These are phyloP conservation scores for Fusarium staphyleae DNA, from an alignment of 2,329 filamentous ascomycete species.

Conservation along the genomic window DNA sequence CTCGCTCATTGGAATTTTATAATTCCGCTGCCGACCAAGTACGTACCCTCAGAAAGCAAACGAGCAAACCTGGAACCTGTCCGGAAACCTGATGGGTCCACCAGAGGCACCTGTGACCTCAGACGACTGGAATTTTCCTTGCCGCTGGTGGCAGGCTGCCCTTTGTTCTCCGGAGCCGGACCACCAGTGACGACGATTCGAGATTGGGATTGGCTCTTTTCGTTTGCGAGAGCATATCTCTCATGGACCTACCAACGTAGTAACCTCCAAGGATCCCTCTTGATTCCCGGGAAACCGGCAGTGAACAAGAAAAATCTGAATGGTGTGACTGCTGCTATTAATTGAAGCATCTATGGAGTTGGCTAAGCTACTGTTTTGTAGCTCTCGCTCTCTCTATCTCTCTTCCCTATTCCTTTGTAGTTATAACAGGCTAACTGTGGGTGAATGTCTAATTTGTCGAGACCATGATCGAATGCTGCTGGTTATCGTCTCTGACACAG, in stretches of 20 bases:
- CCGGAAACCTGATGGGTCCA: background rate
- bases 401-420: no score
- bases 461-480: background rate
- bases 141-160: constrained; percentile 12
- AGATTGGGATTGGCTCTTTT: constrained; percentile 3
- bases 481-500: constrained; percentile 5
- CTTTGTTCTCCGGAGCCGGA: constrained; percentile 10
- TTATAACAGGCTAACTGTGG: background rate
- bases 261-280: constrained; percentile 2
- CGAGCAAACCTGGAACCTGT: background rate
- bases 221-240: constrained; percentile 3
- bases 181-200: constrained; percentile 12
- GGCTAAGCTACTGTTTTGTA: no score
- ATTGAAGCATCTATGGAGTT: background rate
- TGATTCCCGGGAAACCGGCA: constrained; percentile 2
- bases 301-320: constrained; percentile 1
- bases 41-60: background rate
- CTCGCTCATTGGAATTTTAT: constrained; percentile 16
- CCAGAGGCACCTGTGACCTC: background rate
- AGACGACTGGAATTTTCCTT: constrained; percentile 26
- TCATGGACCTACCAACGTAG: background rate
- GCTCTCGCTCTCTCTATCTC: background rate
- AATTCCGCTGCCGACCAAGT: constrained; percentile 16
- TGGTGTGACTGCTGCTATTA: constrained; percentile 3
- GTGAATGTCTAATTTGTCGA: constrained; percentile 8